phyloP scores from a whole-genome alignment of 1,139 yeast genomes.

The Scheffersomyces segobiensis region DNA sequence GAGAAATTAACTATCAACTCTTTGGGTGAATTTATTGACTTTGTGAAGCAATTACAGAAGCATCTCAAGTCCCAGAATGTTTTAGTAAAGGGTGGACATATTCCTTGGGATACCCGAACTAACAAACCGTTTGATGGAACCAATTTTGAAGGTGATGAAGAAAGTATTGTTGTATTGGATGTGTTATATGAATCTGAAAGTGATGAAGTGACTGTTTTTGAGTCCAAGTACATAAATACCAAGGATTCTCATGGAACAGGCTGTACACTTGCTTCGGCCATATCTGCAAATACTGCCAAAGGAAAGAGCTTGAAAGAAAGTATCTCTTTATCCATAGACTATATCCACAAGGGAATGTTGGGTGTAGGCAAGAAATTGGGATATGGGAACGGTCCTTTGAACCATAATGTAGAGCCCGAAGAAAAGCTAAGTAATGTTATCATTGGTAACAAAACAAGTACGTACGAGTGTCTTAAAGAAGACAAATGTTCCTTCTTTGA shows the following conservation, averaged over 20 bases:
- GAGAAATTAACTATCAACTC: constrained; percentile 8
- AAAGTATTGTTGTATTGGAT: constrained; percentile 48
- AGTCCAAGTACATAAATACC: constrained; percentile 51
- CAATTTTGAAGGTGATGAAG: constrained; percentile 13
- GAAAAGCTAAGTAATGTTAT: constrained; percentile 9
- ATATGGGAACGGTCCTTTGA: constrained; percentile 71
- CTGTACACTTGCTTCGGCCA: constrained; percentile 81
- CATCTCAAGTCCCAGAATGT: constrained; percentile 52
- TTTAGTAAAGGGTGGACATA: constrained; percentile 82
- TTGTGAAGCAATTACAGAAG: constrained; percentile 46
- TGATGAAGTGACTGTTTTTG: constrained; percentile 42
- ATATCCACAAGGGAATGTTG: constrained; percentile 65
- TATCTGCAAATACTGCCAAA: constrained; percentile 72
- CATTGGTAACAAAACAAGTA: neutral
- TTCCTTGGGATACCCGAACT: constrained; percentile 44
- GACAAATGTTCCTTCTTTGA: constrained; percentile 34
- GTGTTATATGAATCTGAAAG: constrained; percentile 53
- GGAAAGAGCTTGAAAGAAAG: constrained; percentile 48
- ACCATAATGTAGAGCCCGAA: constrained; percentile 44
- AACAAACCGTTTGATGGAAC: constrained; percentile 16
- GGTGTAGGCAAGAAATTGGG: constrained; percentile 43
- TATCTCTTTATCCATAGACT: constrained; percentile 58
- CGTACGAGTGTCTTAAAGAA: neutral
- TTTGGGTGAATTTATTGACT: constrained; percentile 35
- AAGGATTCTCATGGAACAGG: constrained; percentile 86